Base-by-base conservation (phyloP, 768 basidiomycete genomes). In the Podaxis sp. region DNA sequence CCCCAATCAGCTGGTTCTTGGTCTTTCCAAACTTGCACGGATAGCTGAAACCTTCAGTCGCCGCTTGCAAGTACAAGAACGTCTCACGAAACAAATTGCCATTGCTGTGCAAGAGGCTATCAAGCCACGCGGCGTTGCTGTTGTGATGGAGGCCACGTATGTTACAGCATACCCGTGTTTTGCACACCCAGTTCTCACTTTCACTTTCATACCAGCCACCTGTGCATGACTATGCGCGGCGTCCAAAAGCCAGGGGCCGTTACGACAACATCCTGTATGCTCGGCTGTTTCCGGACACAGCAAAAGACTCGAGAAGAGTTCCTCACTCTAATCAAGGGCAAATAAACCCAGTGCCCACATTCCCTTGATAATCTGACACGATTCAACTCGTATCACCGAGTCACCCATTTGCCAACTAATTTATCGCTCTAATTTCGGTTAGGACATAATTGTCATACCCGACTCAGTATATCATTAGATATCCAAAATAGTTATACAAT, bases 201-300 rank as follows among this genome's bases (percentile, higher is more conserved):
- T n/a, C 44, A 7, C 44, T 46, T 59, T 53, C 53, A 60, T 28
- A 19, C 46, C 70, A 96, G 94, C 24, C 96, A 99, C 76, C 84
- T 98, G 75, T 99, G 96, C 73, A 99, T 99, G 97, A 95, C 96
- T 2, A 99, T 99, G 96, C 90, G 97, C 65, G 97, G 97, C 59
- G 97, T 99, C 8, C 97, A 99, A 77, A 99, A 99, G 77, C 96
- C 96, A 2, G 97, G 97, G 26, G 84, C 96, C 6, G 86, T 92
- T 24, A 99, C 97, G 0, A 90, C 95, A 51, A 99, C 97, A 5
- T 95, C 93, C 4, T 96, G 95, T 68, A 99, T 99, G 97, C 81
- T 98, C 57, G 97, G 97, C 15, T 97, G 95, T 73, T 99, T 99
- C 85, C 86, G 97, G 64, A 90, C 92, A n/a, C 92, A 96, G 68